A percentile compares a stretch with the other conserved stretches of the same genome.
Evolutionary conservation across 176 grass and related monocot genomes (phyloP).

Genomic region (Musa beccarii): DNA sequence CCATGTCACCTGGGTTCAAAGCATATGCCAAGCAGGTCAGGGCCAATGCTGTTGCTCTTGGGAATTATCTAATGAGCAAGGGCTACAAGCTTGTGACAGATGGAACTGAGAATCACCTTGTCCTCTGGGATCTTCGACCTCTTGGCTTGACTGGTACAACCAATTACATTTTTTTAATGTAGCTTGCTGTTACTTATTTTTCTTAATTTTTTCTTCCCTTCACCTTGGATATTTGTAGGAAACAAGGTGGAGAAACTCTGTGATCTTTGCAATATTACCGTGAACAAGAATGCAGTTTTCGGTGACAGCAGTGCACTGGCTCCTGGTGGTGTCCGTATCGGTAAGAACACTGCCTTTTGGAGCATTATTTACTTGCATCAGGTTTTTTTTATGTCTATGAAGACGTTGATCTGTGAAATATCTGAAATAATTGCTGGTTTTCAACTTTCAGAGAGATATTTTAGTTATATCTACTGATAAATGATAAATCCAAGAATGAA

Average conservation of each 20-base stretch:
- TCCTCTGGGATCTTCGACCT: slow-evolving; percentile 94
- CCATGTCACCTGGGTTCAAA: slow-evolving; percentile 73
- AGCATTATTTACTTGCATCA: slow-evolving; percentile 15
- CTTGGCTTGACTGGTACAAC: slow-evolving; percentile 85
- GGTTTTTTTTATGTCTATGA: background rate
- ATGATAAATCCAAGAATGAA: no score
- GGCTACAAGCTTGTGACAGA: slow-evolving; percentile 91
- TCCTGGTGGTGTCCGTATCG: slow-evolving; percentile 85
- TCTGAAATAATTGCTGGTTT: no score
- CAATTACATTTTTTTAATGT: background rate
- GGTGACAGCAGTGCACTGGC: slow-evolving; percentile 93
- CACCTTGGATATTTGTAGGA: slow-evolving; percentile 24
- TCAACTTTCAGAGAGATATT: no score
- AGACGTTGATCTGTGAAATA: no score
- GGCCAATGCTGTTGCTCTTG: slow-evolving; percentile 74
- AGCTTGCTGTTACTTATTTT: slow-evolving; percentile 1
- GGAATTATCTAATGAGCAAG: slow-evolving; percentile 88
- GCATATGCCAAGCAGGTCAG: slow-evolving; percentile 83
- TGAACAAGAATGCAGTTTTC: slow-evolving; percentile 97
- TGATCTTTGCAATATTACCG: slow-evolving; percentile 79
- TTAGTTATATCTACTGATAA: no score
- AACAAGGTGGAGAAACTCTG: slow-evolving; percentile 97
- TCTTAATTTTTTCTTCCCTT: background rate
- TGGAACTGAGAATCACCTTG: slow-evolving; percentile 94
- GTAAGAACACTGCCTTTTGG: slow-evolving; percentile 27